Base-by-base conservation (phyloP, 2,329 filamentous ascomycete species). In the Fusarium sp. region DNA sequence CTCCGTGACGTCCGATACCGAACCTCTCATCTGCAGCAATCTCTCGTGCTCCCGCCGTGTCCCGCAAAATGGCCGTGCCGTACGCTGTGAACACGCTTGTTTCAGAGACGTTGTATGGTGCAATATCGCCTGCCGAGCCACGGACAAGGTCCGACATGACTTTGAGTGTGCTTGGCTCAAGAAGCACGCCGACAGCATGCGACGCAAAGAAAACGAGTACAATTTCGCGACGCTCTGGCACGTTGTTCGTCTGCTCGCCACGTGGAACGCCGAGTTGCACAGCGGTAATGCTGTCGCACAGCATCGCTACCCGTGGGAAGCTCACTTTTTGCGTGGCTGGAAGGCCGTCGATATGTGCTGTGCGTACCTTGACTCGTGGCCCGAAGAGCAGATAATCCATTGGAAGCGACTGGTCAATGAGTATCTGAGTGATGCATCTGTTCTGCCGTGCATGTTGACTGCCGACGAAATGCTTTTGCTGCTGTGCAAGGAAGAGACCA, bases 401-500 rank as follows among this genome's bases (percentile, higher is more conserved):
- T 77, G 76, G 76, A 74, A 59, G 43, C 54, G 67, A 61, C 24
- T 77, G 64, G 68, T 65, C 3, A 9, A 69, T 18, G 70, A 62
- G 11, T 77, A 77, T 25, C 44, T 77, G 11, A 71, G 47, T 57
- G 71, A 73, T 44, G 27, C 62, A 15, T 51, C 65, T 40, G 53
- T 58, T 34, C 53, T 77, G 20, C 61, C 64, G 7, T 62, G 47
- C 16, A 34, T 70, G 8, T 34, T 65, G n/a, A 67, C 48, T 43
- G 32, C 61, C 12, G 62, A 69, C 5, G 71, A 77, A 38, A 67
- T 73, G 57, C 61, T 77, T 2, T 53, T 66, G 9, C 41, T 77
- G 12, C 60, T 77, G 27, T 77, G 76, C 59, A 76, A 74, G 41
- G 76, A 77, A 25, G 76, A 77, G 41, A 77, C 76, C 12, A 77